These are phyloP conservation scores for Zymoseptoria tritici DNA, from an alignment of 2,329 filamentous ascomycete genomes.

Conservation along the genomic window DNA sequence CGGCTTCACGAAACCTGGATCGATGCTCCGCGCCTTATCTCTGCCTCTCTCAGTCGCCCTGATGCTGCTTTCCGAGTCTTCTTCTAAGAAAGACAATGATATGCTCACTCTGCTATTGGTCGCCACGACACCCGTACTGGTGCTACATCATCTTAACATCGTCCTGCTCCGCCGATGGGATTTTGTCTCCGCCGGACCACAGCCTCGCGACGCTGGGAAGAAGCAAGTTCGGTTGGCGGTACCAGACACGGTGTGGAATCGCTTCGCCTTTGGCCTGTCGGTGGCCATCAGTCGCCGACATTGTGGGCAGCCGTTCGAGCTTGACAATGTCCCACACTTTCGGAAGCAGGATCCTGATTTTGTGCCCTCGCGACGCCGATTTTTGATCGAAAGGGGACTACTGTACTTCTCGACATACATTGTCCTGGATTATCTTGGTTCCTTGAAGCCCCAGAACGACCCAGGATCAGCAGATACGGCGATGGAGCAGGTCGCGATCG, in stretches of 20 bases:
- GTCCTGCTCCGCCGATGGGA: neutral
- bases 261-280: neutral
- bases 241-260: neutral
- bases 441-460: neutral
- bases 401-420: neutral
- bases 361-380: neutral
- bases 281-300: neutral
- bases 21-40: neutral
- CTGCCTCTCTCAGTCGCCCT: neutral
- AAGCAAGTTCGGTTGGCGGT: neutral
- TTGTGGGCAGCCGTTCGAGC: neutral
- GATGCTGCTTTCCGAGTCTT: neutral
- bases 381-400: neutral
- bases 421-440: neutral
- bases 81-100: neutral
- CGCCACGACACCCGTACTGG: neutral
- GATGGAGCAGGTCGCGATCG: neutral
- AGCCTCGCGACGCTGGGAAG: neutral
- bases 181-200: neutral
- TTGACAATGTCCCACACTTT: neutral
- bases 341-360: neutral
- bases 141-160: neutral
- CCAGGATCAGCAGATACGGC: neutral
- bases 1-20: neutral
- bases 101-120: neutral